Base-by-base conservation (phyloP, 108 stramenopile genomes). In the Bacterosira constricta region DNA sequence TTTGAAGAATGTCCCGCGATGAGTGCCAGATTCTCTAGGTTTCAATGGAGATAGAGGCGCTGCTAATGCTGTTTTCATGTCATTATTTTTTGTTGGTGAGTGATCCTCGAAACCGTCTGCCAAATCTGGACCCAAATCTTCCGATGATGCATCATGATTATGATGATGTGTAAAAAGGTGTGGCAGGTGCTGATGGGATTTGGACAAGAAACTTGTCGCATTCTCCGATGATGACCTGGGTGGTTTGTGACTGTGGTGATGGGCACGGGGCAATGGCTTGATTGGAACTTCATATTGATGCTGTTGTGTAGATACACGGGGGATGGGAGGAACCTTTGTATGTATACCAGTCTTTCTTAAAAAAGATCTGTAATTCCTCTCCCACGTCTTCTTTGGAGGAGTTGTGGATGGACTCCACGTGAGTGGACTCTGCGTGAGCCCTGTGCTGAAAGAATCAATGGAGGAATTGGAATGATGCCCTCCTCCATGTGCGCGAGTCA, bases 351-450 rank as follows among this genome's bases (percentile, higher is more conserved):
- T 27, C 56, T 63, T 66, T 44, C 57, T 71, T 23, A 87, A 69
- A 56, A 87, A 87, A 8, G 76, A 81, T 46, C 65, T 77, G 55
- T 84, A 87, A 27, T 84, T 81, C n/a, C 61, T 71, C 70, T 87
- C 86, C 86, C 86, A 87, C 5, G 71, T 69, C 63, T 87, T 87
- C 51, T 82, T 85, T 31, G 80, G 80, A 17, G 80, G 80, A 7
- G 83, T 81, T 5, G 80, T 67, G 12, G 72, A 69, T 18, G 83
- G 85, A 68, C 73, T 75, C 3, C 46, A 59, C 2, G 65, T 67
- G 12, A 68, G 63, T 18, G 83, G 85, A 68, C 73, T 75, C 3
- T 56, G 66, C 2, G 65, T 67, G 25, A 77, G 55, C 32, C 70
- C 54, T 11, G 76, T 77, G 49, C 54, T 66, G 5, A 20, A 31